A percentile compares a stretch with the other conserved stretches of the same genome.
These are phyloP conservation scores for Pythium phragmitis DNA, from an alignment of 352 stramenopile genomes.

Conservation along the genomic window DNA sequence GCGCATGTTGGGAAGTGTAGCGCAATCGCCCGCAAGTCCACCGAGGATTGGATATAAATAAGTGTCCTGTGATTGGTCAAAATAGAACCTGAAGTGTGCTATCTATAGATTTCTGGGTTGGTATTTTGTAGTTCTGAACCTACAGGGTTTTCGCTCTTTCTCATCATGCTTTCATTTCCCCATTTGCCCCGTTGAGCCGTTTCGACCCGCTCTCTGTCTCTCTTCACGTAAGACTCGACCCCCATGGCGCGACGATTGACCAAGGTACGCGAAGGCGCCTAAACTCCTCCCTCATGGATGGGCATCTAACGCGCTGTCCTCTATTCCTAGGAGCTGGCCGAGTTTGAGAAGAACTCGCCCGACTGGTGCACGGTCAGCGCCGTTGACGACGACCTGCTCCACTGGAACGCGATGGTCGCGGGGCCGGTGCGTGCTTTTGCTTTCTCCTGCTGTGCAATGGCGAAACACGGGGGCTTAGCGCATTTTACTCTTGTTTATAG, in stretches of 20 bases:
- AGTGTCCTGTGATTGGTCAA: slow-evolving; percentile 4
- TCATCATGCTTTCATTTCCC: background rate
- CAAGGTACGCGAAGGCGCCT: slow-evolving; percentile 42
- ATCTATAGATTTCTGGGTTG: slow-evolving; percentile 17
- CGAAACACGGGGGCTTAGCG: background rate
- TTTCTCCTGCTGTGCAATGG: background rate
- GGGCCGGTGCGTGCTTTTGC: slow-evolving; percentile 64
- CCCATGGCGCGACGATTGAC: slow-evolving; percentile 79
- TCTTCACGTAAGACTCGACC: background rate
- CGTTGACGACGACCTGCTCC: slow-evolving; percentile 87
- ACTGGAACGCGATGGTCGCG: slow-evolving; percentile 90
- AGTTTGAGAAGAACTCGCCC: slow-evolving; percentile 89
- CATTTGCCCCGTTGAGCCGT: slow-evolving; percentile 2
- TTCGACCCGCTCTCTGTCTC: slow-evolving; percentile 1
- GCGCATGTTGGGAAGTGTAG: no score
- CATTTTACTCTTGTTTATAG: slow-evolving; percentile 28
- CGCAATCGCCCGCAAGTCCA: background rate
- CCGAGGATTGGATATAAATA: slow-evolving; percentile 5
- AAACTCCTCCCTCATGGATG: background rate
- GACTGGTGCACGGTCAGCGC: slow-evolving; percentile 88
- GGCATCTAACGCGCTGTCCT: background rate
- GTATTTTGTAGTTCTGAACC: slow-evolving; percentile 4
- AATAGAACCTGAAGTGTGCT: slow-evolving; percentile 17
- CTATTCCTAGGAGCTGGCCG: slow-evolving; percentile 63
- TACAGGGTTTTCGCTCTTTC: background rate